A percentile compares a stretch with the other conserved stretches of the same genome.
Conservation (phyloP, 2,329 filamentous ascomycete genomes). For the Diaporthe sp. region DNA sequence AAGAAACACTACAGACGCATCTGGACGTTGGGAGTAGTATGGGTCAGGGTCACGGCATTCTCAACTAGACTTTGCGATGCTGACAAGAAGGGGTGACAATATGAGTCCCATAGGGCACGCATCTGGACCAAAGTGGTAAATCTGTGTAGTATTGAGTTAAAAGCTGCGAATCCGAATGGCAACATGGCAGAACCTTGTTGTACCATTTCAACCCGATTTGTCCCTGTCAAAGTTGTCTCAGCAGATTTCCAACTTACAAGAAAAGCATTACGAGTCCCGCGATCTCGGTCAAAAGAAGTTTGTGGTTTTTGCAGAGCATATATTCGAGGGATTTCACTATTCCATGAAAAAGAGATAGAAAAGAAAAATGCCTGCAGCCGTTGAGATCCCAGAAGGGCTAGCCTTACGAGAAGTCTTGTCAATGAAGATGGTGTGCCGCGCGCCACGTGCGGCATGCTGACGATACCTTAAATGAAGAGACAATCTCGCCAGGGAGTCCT, state of each 20-base stretch:
- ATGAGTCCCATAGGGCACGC: not conserved
- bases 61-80: not conserved
- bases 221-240: not conserved
- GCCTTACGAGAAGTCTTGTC: not conserved
- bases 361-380: not conserved
- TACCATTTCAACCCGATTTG: not conserved
- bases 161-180: not conserved
- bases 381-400: not conserved
- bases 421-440: not conserved
- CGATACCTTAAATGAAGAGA: not conserved
- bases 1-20: not conserved
- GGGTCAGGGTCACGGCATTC: not conserved
- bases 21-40: not conserved
- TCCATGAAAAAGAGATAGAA: not conserved
- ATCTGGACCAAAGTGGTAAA: not conserved
- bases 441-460: not conserved
- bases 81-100: constrained; percentile 3
- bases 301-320: no score
- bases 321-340: no score
- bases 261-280: not conserved
- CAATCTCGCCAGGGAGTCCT: not conserved
- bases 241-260: not conserved
- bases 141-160: not conserved
- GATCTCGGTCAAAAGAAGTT: not conserved
- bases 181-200: not conserved